Evolutionary conservation across 1,139 yeast genomes (phyloP).

Genomic region (Magnusiomyces fungicola): DNA sequence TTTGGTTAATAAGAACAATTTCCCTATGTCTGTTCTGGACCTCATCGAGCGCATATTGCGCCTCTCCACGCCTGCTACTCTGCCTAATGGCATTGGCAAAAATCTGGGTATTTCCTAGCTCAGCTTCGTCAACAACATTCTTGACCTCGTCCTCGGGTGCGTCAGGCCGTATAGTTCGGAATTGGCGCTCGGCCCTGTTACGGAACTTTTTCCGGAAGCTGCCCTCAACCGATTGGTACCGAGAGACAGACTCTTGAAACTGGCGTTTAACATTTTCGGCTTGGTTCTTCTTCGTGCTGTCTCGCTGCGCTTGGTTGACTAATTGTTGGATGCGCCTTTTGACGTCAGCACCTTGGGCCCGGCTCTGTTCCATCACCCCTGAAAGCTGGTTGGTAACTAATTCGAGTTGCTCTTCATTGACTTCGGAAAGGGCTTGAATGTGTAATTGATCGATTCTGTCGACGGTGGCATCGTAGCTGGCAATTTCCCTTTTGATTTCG

Average conservation of each 20-base stretch:
- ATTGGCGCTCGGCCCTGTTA: slow-evolving; percentile 88
- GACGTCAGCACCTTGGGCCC: slow-evolving; percentile 66
- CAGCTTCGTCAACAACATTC: slow-evolving; percentile 71
- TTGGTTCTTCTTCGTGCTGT: slow-evolving; percentile 78
- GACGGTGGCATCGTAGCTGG: slow-evolving; percentile 70
- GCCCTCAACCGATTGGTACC: slow-evolving; percentile 79
- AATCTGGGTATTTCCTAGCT: slow-evolving; percentile 61
- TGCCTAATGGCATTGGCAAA: slow-evolving; percentile 90
- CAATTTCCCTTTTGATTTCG: slow-evolving; percentile 71
- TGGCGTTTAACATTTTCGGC: slow-evolving; percentile 83
- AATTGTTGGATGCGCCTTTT: slow-evolving; percentile 70
- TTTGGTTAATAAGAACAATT: slow-evolving; percentile 86
- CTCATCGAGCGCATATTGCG: slow-evolving; percentile 89
- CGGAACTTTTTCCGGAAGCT: slow-evolving; percentile 79
- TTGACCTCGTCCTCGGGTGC: slow-evolving; percentile 80
- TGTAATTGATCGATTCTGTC: slow-evolving; percentile 77
- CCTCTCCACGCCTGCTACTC: slow-evolving; percentile 94
- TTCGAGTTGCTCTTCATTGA: slow-evolving; percentile 68
- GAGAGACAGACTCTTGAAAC: slow-evolving; percentile 79
- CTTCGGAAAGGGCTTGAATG: slow-evolving; percentile 73
- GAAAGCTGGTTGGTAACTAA: slow-evolving; percentile 72
- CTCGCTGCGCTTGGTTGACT: slow-evolving; percentile 62
- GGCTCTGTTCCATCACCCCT: slow-evolving; percentile 66
- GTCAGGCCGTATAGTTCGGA: slow-evolving; percentile 79
- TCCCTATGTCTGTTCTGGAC: slow-evolving; percentile 96